Percentiles rank a stretch among this genome's conserved stretches.
phyloP scores from a whole-genome alignment of 2,329 filamentous ascomycete genomes.

The Colletotrichum spaethianum region DNA sequence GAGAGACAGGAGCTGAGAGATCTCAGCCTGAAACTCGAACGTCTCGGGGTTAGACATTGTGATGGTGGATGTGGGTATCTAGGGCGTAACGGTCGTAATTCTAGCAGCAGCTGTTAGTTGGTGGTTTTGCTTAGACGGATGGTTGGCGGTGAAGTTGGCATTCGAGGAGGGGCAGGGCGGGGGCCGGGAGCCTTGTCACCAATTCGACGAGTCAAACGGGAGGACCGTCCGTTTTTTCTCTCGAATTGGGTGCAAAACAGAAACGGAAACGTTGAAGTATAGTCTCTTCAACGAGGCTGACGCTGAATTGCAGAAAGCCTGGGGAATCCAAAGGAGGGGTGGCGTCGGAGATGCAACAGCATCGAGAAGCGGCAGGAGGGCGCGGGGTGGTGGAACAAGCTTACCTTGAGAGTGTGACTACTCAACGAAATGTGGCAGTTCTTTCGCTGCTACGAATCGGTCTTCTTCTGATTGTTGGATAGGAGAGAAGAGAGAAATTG shows the following conservation, averaged over 20 bases:
- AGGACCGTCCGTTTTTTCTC: too few species aligned
- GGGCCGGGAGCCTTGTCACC: constrained; percentile 3
- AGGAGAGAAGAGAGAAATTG: constrained; percentile 42
- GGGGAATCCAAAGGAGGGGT: background rate
- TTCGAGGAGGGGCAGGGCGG: constrained; percentile 18
- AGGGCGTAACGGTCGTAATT: constrained; percentile 40
- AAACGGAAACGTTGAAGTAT: constrained; percentile 28
- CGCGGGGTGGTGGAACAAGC: constrained; percentile 10
- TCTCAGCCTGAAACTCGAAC: constrained; percentile 99
- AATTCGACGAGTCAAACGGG: background rate
- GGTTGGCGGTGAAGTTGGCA: constrained; percentile 40
- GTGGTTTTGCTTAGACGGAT: background rate
- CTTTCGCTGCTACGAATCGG: constrained; percentile 46
- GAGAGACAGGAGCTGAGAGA: constrained; percentile 99
- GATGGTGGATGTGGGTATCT: constrained; percentile 45
- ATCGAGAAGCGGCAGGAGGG: constrained; percentile 14
- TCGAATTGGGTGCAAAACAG: background rate
- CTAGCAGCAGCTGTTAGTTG: constrained; percentile 33
- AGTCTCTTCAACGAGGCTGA: constrained; percentile 11
- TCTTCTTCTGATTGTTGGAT: constrained; percentile 41
- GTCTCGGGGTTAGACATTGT: constrained; percentile 86
- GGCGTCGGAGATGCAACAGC: background rate
- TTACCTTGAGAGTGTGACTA: constrained; percentile 42
- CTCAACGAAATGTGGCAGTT: constrained; percentile 42
- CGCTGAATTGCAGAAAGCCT: background rate